Percentiles rank a stretch among this genome's conserved stretches.
Evolutionary conservation across 2,329 filamentous ascomycete genomes (phyloP).

Genomic region (Remersonia thermophila): DNA sequence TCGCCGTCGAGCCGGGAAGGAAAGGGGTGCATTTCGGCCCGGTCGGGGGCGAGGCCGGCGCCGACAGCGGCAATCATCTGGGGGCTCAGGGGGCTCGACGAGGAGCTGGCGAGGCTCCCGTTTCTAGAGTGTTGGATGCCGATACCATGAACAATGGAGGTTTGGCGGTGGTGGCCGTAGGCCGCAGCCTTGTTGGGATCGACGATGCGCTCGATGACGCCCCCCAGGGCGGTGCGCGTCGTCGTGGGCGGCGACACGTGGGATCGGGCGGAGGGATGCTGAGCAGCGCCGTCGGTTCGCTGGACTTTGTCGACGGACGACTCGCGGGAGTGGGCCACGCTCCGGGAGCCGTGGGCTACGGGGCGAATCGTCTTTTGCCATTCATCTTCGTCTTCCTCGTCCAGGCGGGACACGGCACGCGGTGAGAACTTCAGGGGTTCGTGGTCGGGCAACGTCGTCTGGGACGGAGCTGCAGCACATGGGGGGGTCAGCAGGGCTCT

Average conservation of each 20-base stretch:
- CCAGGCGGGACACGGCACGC: slow-evolving; percentile 37
- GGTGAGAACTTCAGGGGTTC: slow-evolving; percentile 41
- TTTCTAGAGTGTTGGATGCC: slow-evolving; percentile 74
- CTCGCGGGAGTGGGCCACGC: slow-evolving; percentile 41
- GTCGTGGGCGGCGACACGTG: slow-evolving; percentile 27
- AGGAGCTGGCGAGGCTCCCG: slow-evolving; percentile 70
- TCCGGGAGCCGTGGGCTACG: slow-evolving; percentile 29
- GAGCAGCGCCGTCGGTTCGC: slow-evolving; percentile 20
- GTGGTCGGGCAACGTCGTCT: slow-evolving; percentile 46
- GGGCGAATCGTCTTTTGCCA: slow-evolving; percentile 43
- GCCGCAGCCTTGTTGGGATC: slow-evolving; percentile 39
- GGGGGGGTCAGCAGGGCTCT: not conserved
- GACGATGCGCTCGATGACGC: slow-evolving; percentile 38
- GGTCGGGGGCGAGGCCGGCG: slow-evolving; percentile 39
- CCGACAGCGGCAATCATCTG: slow-evolving; percentile 67
- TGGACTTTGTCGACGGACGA: slow-evolving; percentile 45
- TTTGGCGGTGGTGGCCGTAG: slow-evolving; percentile 88
- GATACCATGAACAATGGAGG: slow-evolving; percentile 86
- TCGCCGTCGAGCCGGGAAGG: slow-evolving; percentile 33
- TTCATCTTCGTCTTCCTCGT: slow-evolving; percentile 38
- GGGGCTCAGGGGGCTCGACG: slow-evolving; percentile 75
- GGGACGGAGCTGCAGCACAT: slow-evolving; percentile 41
- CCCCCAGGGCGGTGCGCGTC: slow-evolving; percentile 27
- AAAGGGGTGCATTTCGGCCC: slow-evolving; percentile 37
- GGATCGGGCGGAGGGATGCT: slow-evolving; percentile 21